phyloP scores from a whole-genome alignment of 768 basidiomycete species.

The Cyclocybe aegerita region DNA sequence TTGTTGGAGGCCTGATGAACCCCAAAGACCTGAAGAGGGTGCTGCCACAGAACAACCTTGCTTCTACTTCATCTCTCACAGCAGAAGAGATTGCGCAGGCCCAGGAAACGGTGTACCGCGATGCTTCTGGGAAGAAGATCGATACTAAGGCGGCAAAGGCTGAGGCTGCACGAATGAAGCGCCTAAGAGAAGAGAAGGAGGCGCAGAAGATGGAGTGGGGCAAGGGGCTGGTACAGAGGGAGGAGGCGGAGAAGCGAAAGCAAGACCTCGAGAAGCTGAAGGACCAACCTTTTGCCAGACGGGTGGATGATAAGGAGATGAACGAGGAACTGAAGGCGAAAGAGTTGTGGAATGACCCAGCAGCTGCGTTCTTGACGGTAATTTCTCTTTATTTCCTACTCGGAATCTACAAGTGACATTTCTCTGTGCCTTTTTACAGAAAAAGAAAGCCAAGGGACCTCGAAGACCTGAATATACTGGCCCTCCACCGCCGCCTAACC shows the following conservation, averaged over 20 bases:
- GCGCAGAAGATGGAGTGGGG: slow-evolving; percentile 97
- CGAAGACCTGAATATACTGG: slow-evolving; percentile 84
- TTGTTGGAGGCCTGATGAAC: slow-evolving; percentile 77
- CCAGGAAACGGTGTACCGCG: slow-evolving; percentile 94
- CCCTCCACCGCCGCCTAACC: slow-evolving; percentile 89
- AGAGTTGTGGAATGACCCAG: slow-evolving; percentile 97
- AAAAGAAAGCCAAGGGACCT: slow-evolving; percentile 73
- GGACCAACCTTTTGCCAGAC: slow-evolving; percentile 67
- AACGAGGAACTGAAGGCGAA: slow-evolving; percentile 83
- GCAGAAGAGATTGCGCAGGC: slow-evolving; percentile 60
- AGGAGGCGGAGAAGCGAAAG: slow-evolving; percentile 69
- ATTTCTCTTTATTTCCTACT: slow-evolving; percentile 19
- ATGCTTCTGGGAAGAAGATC: slow-evolving; percentile 83
- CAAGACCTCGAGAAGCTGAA: slow-evolving; percentile 69
- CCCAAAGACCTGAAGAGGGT: slow-evolving; percentile 72
- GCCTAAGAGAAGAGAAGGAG: slow-evolving; percentile 83
- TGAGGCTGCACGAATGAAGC: slow-evolving; percentile 78
- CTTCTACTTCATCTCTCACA: slow-evolving; percentile 34
- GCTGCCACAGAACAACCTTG: slow-evolving; percentile 40
- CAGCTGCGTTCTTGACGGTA: slow-evolving; percentile 89
- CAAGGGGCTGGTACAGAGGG: slow-evolving; percentile 89
- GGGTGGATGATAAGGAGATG: slow-evolving; percentile 79
- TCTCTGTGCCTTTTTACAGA: slow-evolving; percentile 39
- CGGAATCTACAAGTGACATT: not conserved
- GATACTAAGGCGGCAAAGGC: slow-evolving; percentile 84